Evolutionary conservation across 2,329 filamentous ascomycete genomes (phyloP), one percentile per base, ranked within the genome.

Genomic region (Trichoderma polysporum): DNA sequence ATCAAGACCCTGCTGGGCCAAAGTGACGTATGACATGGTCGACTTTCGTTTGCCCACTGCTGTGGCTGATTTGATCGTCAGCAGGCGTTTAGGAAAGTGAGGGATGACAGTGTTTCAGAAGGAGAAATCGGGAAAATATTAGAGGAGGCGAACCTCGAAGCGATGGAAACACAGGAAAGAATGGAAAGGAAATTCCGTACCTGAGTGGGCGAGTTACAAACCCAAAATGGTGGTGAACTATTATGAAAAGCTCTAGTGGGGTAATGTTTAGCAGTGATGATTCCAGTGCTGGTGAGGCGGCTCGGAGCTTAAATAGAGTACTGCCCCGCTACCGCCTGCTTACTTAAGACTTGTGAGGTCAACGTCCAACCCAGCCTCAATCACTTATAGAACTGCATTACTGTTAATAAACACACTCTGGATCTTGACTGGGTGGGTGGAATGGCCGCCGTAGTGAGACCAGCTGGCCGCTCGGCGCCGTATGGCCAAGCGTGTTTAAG

Each of bases 1-100:
- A 41, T 83, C 82, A 59, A 96, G 81, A 73, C 93, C 93, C 69
- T 85, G 74, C 47, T 83, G 79, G 72, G 82, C 87, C n/a, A 81
- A 71, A 1, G 78, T 81, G 68, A 81, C 79, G 70, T 83, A 76
- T 6, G 85, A 84, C 85, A 89, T 89, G 39, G n/a, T 39, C n/a
- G 56, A n/a, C 41, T 50, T 17, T 29, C 4, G 22, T 50, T 49
- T 35, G 33, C 8, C 53, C 17, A n/a, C n/a, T 27, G 35, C 17
- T 19, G 35, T 64, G 45, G 17, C 17, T 27, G 45, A 6, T 27
- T 1, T 27, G 9, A 15, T 5, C 13, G 47, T 1, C 5, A 2
- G 12, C 22, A 4, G 25, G 22, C 6, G 5, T 1, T 29, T 3
- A 27, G 29, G 12, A 7, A 54, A 6, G 17, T 54, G 52, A 27